Percentiles rank a stretch among this genome's conserved stretches.
These are phyloP conservation scores for Pneumocystis oryctolagi DNA, from an alignment of 1,139 yeast species.

Conservation along the genomic window DNA sequence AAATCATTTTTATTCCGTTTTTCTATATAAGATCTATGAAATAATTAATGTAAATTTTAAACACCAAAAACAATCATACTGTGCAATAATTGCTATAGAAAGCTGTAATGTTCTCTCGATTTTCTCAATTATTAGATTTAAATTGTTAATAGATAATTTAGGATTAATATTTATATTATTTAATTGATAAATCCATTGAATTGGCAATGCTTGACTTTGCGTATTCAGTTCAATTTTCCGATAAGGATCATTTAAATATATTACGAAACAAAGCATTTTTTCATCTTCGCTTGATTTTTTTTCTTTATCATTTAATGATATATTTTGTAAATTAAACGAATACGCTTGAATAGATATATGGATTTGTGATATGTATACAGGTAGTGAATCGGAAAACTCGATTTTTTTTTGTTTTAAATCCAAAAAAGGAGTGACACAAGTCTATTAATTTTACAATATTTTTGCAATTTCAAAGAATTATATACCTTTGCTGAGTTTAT, in stretches of 20 bases:
- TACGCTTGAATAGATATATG: not conserved
- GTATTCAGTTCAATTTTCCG: not conserved
- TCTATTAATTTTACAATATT: not conserved
- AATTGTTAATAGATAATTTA: not conserved
- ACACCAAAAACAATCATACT: not conserved
- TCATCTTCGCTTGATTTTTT: not conserved
- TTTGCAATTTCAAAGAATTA: not conserved
- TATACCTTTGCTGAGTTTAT: constrained; percentile 79
- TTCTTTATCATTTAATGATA: not conserved
- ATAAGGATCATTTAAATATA: not conserved
- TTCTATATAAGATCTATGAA: not conserved
- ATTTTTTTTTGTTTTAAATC: not conserved
- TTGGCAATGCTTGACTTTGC: not conserved
- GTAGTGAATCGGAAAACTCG: not conserved
- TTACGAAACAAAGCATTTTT: not conserved
- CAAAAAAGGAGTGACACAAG: not conserved
- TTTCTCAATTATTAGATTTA: not conserved
- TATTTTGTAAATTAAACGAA: not conserved
- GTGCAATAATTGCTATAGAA: not conserved
- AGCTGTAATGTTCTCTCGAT: not conserved
- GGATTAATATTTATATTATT: not conserved
- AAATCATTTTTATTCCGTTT: not conserved
- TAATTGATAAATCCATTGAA: not conserved
- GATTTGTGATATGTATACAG: not conserved
- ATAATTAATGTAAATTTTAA: not conserved